Conservation (phyloP, 164 flowering plant species). For the Cinnamomum micranthum region DNA sequence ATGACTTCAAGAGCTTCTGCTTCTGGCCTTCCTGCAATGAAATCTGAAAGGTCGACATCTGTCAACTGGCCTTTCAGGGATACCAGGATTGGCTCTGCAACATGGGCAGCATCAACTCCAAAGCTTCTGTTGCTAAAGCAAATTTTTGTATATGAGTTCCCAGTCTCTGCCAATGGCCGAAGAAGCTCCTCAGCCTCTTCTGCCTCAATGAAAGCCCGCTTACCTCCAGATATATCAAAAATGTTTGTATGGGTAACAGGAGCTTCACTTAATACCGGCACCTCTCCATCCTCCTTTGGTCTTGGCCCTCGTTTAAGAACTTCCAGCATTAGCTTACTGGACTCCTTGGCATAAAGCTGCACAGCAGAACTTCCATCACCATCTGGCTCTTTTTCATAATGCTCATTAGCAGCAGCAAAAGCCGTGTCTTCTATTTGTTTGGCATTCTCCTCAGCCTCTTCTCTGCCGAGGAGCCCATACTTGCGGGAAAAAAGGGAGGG, state of each 20-base stretch:
- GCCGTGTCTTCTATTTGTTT: slow-evolving; percentile 71
- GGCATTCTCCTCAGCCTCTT: slow-evolving; percentile 79
- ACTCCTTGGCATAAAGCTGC: slow-evolving; percentile 90
- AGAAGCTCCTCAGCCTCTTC: slow-evolving; percentile 73
- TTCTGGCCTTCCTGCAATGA: slow-evolving; percentile 85
- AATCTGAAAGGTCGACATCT: slow-evolving; percentile 86
- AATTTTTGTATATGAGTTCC: slow-evolving; percentile 62
- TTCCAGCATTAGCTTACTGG: slow-evolving; percentile 76
- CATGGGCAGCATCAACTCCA: slow-evolving; percentile 69
- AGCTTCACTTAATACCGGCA: slow-evolving; percentile 15
- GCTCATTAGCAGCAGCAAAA: slow-evolving; percentile 58
- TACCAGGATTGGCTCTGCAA: slow-evolving; percentile 68
- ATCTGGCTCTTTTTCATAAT: slow-evolving; percentile 81
- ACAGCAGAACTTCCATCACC: slow-evolving; percentile 97
- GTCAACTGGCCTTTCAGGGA: slow-evolving; percentile 66
- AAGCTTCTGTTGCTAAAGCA: slow-evolving; percentile 95
- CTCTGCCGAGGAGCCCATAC: slow-evolving; percentile 54
- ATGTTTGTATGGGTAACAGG: slow-evolving; percentile 25
- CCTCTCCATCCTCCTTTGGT: slow-evolving; percentile 24
- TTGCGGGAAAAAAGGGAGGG: slow-evolving; percentile 73
- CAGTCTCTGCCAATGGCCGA: slow-evolving; percentile 54
- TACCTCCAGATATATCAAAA: slow-evolving; percentile 80
- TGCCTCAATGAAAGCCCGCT: slow-evolving; percentile 65
- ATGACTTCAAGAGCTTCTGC: slow-evolving; percentile 87
- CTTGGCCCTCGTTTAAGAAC: slow-evolving; percentile 62